A percentile compares a stretch with the other conserved stretches of the same genome.
These are phyloP conservation scores for Rhododendron ferrugineum DNA, from an alignment of 148 eudicot species.

Conservation along the genomic window DNA sequence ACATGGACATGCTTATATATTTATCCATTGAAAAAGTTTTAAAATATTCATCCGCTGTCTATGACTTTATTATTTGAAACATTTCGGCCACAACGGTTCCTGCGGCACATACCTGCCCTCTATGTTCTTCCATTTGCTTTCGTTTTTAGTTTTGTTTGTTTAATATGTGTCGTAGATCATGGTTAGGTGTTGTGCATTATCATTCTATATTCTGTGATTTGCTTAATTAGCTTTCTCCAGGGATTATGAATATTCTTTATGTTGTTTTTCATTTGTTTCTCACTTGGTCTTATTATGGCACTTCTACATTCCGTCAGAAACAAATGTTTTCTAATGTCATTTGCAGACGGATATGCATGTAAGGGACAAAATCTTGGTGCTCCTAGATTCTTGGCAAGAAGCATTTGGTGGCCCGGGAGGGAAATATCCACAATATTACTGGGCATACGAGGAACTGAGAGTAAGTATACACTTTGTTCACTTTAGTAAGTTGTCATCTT, in stretches of 20 bases:
- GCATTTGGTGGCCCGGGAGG: conserved; percentile 94
- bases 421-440: conserved; percentile 72
- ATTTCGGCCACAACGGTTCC: neutral
- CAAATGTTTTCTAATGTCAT: neutral
- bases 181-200: neutral
- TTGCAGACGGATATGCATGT: conserved; percentile 76
- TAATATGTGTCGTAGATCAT: neutral
- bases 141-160: neutral
- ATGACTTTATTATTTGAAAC: neutral
- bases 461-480: conserved; percentile 29
- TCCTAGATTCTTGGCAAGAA: conserved; percentile 89
- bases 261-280: neutral
- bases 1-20: neutral
- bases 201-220: neutral
- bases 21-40: neutral
- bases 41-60: neutral
- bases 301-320: neutral
- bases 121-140: neutral
- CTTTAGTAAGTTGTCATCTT: neutral
- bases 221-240: neutral
- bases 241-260: neutral
- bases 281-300: neutral
- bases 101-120: neutral
- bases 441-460: conserved; percentile 88
- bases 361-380: conserved; percentile 62